These are phyloP conservation scores for Ascochyta rabiei DNA, from an alignment of 2,329 filamentous ascomycete species.

Conservation along the genomic window DNA sequence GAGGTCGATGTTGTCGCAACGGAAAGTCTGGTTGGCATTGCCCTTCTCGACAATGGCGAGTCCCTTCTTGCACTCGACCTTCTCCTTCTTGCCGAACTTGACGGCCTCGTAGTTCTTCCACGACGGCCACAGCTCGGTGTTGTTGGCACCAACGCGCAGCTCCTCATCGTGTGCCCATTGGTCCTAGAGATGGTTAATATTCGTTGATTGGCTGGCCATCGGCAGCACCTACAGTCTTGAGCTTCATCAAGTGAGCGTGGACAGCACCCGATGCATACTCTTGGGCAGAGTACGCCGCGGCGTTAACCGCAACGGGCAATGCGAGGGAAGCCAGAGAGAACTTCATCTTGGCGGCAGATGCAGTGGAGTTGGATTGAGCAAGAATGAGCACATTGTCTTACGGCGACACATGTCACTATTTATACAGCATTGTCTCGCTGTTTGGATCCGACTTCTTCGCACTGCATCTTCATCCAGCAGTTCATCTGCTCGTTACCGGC, in stretches of 20 bases:
- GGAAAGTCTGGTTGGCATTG: slow-evolving; percentile 34
- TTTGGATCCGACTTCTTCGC: neutral
- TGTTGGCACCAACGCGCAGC: slow-evolving; percentile 4
- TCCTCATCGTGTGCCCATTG: slow-evolving; percentile 32
- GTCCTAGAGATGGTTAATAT: slow-evolving; percentile 12
- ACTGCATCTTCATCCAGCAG: slow-evolving; percentile 9
- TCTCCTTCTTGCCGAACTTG: slow-evolving; percentile 26
- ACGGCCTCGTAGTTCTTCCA: slow-evolving; percentile 23
- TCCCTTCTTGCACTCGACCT: slow-evolving; percentile 30
- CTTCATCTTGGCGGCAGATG: slow-evolving; percentile 32
- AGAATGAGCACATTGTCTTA: slow-evolving; percentile 27
- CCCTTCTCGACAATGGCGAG: slow-evolving; percentile 30
- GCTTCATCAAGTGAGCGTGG: slow-evolving; percentile 34
- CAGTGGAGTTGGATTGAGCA: slow-evolving; percentile 28
- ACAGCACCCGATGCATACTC: slow-evolving; percentile 33
- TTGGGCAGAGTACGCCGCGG: slow-evolving; percentile 28
- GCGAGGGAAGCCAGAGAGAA: slow-evolving; percentile 29
- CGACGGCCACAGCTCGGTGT: slow-evolving; percentile 25
- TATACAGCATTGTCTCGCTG: slow-evolving; percentile 18
- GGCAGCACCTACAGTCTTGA: slow-evolving; percentile 25
- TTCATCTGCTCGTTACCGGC: slow-evolving; percentile 10
- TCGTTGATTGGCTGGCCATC: neutral
- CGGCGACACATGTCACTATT: slow-evolving; percentile 16
- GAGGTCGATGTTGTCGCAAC: slow-evolving; percentile 54
- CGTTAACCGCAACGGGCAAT: slow-evolving; percentile 30